Percentiles rank a stretch among this genome's conserved stretches.
These are phyloP conservation scores for Fistulinella staudtii DNA, from an alignment of 1,284 basidiomycete species.

Conservation along the genomic window DNA sequence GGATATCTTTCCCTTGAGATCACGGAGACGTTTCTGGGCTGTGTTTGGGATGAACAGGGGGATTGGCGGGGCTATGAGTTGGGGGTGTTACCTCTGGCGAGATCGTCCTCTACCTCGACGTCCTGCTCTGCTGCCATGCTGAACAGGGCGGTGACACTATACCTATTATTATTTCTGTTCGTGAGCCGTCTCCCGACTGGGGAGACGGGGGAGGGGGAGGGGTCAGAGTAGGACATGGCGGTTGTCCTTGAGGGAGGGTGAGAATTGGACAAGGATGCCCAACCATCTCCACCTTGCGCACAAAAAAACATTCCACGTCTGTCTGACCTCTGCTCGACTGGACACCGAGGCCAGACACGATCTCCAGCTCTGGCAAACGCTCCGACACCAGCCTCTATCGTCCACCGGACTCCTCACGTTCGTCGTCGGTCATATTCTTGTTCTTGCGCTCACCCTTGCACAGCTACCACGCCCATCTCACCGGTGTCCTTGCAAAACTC, in stretches of 20 bases:
- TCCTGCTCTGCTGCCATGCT: constrained; percentile 99
- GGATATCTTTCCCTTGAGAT: constrained; percentile 96
- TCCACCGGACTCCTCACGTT: too few relatives aligned
- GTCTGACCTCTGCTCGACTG: too few relatives aligned
- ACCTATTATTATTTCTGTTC: constrained; percentile 93
- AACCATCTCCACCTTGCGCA: constrained; percentile 78
- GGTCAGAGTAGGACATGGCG: constrained; percentile 64
- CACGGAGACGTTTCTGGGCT: constrained; percentile 95
- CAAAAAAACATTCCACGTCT: constrained; percentile 56
- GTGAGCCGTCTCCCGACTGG: constrained; percentile 71
- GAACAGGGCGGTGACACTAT: constrained; percentile 94
- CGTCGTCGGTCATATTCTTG: too few relatives aligned
- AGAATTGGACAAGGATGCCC: constrained; percentile 54
- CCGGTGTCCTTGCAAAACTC: constrained; percentile 71
- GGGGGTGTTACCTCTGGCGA: constrained; percentile 77
- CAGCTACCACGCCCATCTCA: constrained; percentile 89
- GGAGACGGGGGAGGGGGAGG: constrained; percentile 60
- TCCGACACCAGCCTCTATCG: too few relatives aligned
- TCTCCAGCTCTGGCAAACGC: too few relatives aligned
- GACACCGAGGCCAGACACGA: too few relatives aligned
- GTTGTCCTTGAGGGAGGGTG: not conserved
- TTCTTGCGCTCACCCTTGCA: constrained; percentile 15
- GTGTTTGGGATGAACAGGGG: constrained; percentile 1
- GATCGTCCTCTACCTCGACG: constrained; percentile 96
- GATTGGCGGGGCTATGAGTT: not conserved